Conservation (phyloP, 495 filamentous ascomycete species). For the Delitschia confertaspora region DNA sequence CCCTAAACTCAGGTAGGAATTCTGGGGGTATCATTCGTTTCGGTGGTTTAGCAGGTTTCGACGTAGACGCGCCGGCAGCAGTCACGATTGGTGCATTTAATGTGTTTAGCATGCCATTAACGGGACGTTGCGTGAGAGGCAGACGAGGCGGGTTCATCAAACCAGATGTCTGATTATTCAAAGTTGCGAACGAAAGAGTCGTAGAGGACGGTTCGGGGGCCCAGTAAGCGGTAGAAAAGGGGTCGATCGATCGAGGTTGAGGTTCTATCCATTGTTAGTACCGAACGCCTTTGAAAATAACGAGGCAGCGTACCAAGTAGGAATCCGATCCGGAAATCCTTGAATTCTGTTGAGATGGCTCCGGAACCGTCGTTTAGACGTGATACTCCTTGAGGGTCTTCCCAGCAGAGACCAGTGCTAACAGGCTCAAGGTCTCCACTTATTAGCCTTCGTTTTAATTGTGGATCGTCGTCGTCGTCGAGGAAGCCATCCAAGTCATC, state of each 20-base stretch:
- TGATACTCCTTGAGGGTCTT: slow-evolving; percentile 43
- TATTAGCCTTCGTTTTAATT: slow-evolving; percentile 38
- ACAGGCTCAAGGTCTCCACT: slow-evolving; percentile 64
- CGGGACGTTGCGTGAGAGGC: slow-evolving; percentile 15
- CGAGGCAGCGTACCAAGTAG: slow-evolving; percentile 50
- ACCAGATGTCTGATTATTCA: slow-evolving; percentile 31
- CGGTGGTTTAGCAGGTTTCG: slow-evolving; percentile 19
- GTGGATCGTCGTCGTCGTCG: slow-evolving; percentile 50
- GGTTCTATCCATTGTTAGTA: slow-evolving; percentile 31
- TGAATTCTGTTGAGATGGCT: slow-evolving; percentile 37
- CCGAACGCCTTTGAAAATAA: not conserved
- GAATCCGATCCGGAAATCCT: slow-evolving; percentile 60
- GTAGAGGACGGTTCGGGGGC: slow-evolving; percentile 26
- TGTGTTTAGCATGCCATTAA: slow-evolving; percentile 23
- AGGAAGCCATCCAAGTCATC: slow-evolving; percentile 70
- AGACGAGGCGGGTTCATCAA: slow-evolving; percentile 28
- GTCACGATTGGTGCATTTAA: slow-evolving; percentile 4
- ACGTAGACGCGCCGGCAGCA: not conserved
- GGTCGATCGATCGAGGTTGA: slow-evolving; percentile 57
- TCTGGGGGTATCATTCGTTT: slow-evolving; percentile 52
- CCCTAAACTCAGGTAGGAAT: slow-evolving; percentile 63
- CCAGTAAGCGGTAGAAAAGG: slow-evolving; percentile 81
- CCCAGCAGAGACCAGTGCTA: slow-evolving; percentile 75
- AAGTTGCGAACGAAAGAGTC: not conserved
- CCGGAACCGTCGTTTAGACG: slow-evolving; percentile 36